Evolutionary conservation across 139 green algal species (phyloP).

Genomic region (Ulvella scutata): DNA sequence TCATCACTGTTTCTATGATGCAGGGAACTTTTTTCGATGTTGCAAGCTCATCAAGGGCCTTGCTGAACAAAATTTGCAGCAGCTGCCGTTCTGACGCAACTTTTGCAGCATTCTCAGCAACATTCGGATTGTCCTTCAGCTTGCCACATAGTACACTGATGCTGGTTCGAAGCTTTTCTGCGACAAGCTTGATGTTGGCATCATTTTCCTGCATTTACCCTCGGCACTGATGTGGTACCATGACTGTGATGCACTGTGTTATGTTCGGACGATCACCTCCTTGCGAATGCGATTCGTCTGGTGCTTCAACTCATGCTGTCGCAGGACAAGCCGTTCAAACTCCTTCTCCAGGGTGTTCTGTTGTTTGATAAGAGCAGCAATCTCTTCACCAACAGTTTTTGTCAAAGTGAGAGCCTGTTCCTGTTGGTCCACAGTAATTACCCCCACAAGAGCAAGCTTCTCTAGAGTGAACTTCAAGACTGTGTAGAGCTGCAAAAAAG

Average conservation of each 20-base stretch:
- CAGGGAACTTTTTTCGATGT: conserved; percentile 22
- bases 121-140: conserved; percentile 67
- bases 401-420: conserved; percentile 49
- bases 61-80: conserved; percentile 38
- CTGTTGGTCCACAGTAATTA: conserved; percentile 38
- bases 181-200: conserved; percentile 39
- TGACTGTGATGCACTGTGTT: background rate
- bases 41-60: conserved; percentile 29
- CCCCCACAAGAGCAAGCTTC: conserved; percentile 34
- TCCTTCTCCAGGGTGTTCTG: conserved; percentile 51
- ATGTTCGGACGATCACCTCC: background rate
- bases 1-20: conserved; percentile 34
- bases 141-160: conserved; percentile 59
- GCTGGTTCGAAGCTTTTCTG: conserved; percentile 39
- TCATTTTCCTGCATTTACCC: conserved; percentile 5
- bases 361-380: conserved; percentile 47
- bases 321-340: conserved; percentile 44
- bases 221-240: background rate
- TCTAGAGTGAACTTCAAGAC: conserved; percentile 34
- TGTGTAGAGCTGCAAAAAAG: conserved; percentile 28
- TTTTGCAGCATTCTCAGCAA: conserved; percentile 71
- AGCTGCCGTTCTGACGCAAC: conserved; percentile 34
- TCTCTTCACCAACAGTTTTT: conserved; percentile 54
- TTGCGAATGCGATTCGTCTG: conserved; percentile 1
- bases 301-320: conserved; percentile 31